These are phyloP conservation scores for Cylindrotheca fusiformis DNA, from an alignment of 108 stramenopile genomes.

Conservation along the genomic window DNA sequence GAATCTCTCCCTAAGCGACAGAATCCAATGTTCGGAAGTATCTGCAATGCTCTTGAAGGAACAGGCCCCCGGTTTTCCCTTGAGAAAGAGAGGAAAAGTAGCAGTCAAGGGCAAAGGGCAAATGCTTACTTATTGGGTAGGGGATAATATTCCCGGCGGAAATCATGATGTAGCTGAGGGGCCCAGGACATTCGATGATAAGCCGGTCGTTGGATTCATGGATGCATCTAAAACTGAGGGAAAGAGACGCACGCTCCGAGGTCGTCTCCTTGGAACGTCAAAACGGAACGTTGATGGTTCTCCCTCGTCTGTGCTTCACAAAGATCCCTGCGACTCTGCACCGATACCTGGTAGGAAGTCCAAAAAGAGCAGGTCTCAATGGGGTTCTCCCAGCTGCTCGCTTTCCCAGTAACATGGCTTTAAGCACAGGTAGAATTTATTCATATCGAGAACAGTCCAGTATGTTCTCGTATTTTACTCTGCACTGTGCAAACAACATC, in stretches of 20 bases:
- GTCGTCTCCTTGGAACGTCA: background rate
- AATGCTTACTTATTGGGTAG: constrained; percentile 20
- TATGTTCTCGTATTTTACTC: too few relatives aligned
- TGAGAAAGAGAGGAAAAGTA: constrained; percentile 12
- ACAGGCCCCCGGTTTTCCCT: constrained; percentile 14
- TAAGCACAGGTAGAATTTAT: background rate
- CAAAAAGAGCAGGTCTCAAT: background rate
- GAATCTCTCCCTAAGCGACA: constrained; percentile 22
- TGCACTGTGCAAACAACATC: too few relatives aligned
- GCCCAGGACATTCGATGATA: background rate
- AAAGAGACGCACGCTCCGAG: background rate
- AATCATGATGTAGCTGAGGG: too few relatives aligned
- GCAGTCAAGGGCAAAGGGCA: constrained; percentile 52
- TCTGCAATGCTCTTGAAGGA: constrained; percentile 1
- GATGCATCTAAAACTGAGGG: background rate
- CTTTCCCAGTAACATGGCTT: background rate
- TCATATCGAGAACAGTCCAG: too few relatives aligned
- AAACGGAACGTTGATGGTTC: background rate
- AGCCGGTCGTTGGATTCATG: background rate
- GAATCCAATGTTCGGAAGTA: constrained; percentile 47
- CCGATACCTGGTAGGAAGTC: background rate
- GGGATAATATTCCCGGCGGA: too few relatives aligned
- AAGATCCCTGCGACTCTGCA: too few relatives aligned
- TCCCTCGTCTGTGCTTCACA: too few relatives aligned
- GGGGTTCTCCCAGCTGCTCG: background rate